Evolutionary conservation across 73 alveolate genomes (phyloP), one percentile per base, ranked within the genome.

Genomic region (Paraurostyla sp.): DNA sequence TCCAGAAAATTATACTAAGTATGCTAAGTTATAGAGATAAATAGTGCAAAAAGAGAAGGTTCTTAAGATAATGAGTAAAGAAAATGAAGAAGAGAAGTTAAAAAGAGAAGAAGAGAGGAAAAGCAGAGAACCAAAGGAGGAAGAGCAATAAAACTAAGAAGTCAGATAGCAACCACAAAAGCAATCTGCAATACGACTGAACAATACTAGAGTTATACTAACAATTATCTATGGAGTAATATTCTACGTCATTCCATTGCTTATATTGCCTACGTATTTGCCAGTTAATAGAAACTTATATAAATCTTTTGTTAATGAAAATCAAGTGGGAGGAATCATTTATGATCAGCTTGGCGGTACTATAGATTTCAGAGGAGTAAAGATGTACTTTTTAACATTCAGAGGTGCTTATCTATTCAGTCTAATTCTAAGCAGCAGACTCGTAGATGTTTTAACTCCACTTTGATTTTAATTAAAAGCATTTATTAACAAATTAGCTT

Each of bases 1-100:
- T 51, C 92, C 92, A 13, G 65, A 48, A 6, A 84, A 76, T 11
- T 84, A 57, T 84, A 75, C 80, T 27, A 84, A 84, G 50, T 68
- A 84, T 84, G 92, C 87, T 18, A 84, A 84, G 57, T n/a, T 68
- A 41, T 68, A 84, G 51, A 68, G 92, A 25, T 60, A 84, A 40
- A 68, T 84, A 36, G 83, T 54, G n/a, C 35, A 84, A 78, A 84
- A 65, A 40, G 73, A 65, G 78, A 69, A 69, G 35, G 63, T 69
- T 33, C 59, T 69, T 4, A 6, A 69, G 35, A 38, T 69, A 7
- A 69, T 69, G 84, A 38, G 16, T 15, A 43, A 69, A 22, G 84
- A 69, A 35, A 69, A 69, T 25, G 84, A 38, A 36, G 42, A 43
- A 22, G 84, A 69, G 41, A 69, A 69, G 23, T 4, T 18, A 16